These are phyloP conservation scores for Urochloa ruziziensis DNA, from an alignment of 176 grass and related monocot species.

Conservation along the genomic window DNA sequence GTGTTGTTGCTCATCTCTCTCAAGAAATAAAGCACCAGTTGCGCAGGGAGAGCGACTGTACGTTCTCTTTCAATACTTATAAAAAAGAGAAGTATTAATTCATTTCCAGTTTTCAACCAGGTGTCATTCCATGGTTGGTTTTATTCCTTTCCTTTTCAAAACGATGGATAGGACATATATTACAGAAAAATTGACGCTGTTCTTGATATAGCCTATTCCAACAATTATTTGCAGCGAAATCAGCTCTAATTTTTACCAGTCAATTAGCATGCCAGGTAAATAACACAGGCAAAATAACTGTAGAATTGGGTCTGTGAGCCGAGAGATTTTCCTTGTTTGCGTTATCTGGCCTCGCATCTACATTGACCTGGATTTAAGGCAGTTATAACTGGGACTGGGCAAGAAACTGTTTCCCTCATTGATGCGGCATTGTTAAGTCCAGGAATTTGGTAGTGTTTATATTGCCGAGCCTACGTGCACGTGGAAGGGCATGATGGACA, in stretches of 20 bases:
- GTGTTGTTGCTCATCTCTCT: not conserved
- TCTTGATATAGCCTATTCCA: not conserved
- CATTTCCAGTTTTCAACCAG: not conserved
- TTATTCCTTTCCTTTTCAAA: not conserved
- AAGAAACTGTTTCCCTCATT: not conserved
- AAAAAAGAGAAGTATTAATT: not conserved
- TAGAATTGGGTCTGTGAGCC: not conserved
- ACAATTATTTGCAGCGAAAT: not conserved
- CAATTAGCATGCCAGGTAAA: not conserved
- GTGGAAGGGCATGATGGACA: not conserved
- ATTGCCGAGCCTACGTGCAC: not conserved
- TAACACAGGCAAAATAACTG: not conserved
- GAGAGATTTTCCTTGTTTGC: not conserved
- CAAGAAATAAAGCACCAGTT: constrained; percentile 22
- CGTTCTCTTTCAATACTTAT: not conserved
- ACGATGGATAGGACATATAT: not conserved
- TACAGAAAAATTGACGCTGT: not conserved
- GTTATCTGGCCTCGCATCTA: not conserved
- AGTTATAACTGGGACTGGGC: not conserved
- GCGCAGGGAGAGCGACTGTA: constrained; percentile 12
- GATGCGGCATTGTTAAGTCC: not conserved
- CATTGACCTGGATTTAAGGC: not conserved
- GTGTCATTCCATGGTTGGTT: not conserved
- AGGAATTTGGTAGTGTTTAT: not conserved
- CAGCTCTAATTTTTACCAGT: not conserved